Base-by-base conservation (phyloP, 2,329 filamentous ascomycete species). In the Zymoseptoria crescenta region DNA sequence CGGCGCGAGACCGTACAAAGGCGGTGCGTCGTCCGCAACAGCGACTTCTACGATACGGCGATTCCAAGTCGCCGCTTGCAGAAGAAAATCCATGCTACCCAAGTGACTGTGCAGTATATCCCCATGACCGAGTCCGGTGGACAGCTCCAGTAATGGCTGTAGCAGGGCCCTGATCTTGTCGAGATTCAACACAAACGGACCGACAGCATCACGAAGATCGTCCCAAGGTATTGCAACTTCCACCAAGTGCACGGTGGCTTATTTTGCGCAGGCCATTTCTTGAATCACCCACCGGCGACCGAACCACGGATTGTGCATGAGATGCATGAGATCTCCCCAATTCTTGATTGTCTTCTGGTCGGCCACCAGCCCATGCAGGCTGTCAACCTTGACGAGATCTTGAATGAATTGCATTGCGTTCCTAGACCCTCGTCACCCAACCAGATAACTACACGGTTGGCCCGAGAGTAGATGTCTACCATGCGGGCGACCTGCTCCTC, bases 281-380 rank as follows among this genome's bases (percentile, higher is more conserved):
- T 64, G 60, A 27, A 64, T 62, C 13, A 62, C 58, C 62, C 58
- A 64, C 21, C 58, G 45, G n/a, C 62, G 49, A 21, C 52, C 55
- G 55, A 64, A 64, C 60, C 58, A 64, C 4, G 27, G 30, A 8
- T 49, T 51, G 13, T 52, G 27, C 52, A 62, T 59, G 10, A 64
- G 56, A n/a, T 58, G 28, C 3, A 56, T 10, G 2, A 61, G 57
- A 20, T 50, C 27, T n/a, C 41, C 24, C 59, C 59, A 61, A 19
- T 30, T 16, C 8, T 59, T 41, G 16, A 57, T 21, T 8, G 27
- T 54, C 3, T 49, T 30, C 10, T n/a, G 21, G 29, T 57, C 24
- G 4, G 21, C 13, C 21, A 61, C 52, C 9, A 59, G 24, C 2
- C 30, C 27, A 13, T 54, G 27, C 7, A 59, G 48, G 4, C 41